Evolutionary conservation across 345 rosid genomes (phyloP).

Genomic region (Schrenkiella parvula): DNA sequence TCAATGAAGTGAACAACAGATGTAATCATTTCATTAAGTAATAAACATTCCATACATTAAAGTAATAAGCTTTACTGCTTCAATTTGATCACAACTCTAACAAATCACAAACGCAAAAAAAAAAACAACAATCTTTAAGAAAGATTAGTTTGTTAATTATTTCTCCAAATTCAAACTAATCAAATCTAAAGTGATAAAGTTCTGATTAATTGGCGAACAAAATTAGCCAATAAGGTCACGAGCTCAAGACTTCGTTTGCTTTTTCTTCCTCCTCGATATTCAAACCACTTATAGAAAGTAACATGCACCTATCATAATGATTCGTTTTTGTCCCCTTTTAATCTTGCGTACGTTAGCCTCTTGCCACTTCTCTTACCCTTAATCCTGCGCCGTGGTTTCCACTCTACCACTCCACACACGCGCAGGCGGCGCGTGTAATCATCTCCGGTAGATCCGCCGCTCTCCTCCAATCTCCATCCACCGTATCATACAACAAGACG

Average conservation of each 20-base stretch:
- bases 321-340: conserved; percentile 3
- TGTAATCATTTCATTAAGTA: neutral
- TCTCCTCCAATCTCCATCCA: conserved; percentile 65
- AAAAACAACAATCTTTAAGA: neutral
- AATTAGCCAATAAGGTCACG: conserved; percentile 28
- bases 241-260: neutral
- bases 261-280: conserved; percentile 14
- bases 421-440: conserved; percentile 79
- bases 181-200: neutral
- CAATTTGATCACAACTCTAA: neutral
- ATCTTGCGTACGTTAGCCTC: conserved; percentile 21
- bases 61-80: neutral
- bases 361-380: neutral
- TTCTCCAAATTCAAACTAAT: neutral
- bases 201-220: neutral
- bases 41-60: neutral
- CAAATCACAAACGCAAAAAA: neutral
- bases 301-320: conserved; percentile 26
- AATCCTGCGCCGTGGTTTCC: conserved; percentile 21
- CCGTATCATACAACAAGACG: conserved; percentile 60
- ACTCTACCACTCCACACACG: conserved; percentile 53
- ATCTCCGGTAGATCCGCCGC: conserved; percentile 70
- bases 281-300: neutral
- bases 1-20: neutral
- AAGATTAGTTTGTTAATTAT: neutral